Conservation (phyloP, 176 grass and related monocot species). For the Calamus simplicifolius region DNA sequence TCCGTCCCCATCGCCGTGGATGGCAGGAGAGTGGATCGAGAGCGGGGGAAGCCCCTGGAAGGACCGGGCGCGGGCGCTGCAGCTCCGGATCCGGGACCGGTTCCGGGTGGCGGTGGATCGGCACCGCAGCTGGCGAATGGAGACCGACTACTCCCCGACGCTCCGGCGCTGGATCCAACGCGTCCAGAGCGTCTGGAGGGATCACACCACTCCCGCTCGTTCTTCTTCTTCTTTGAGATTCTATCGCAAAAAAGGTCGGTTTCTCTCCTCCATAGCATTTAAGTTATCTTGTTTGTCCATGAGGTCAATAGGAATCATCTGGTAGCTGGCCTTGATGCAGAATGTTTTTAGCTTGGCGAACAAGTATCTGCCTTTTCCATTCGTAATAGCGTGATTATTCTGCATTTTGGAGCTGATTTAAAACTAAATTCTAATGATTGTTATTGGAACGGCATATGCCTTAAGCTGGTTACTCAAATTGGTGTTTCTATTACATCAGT, state of each 20-base stretch:
- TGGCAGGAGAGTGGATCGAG: conserved; percentile 38
- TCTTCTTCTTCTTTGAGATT: conserved; percentile 42
- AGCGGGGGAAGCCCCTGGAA: conserved; percentile 49
- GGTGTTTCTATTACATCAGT: too few relatives aligned
- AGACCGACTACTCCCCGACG: conserved; percentile 29
- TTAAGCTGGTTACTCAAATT: too few relatives aligned
- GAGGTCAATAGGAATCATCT: too few relatives aligned
- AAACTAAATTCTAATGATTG: too few relatives aligned
- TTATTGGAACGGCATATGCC: too few relatives aligned
- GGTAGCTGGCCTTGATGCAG: too few relatives aligned
- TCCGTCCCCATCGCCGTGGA: conserved; percentile 6
- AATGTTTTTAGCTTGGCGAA: too few relatives aligned
- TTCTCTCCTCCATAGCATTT: neutral
- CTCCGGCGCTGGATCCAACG: conserved; percentile 51
- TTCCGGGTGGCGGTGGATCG: conserved; percentile 68
- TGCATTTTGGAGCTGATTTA: too few relatives aligned
- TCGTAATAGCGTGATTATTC: too few relatives aligned
- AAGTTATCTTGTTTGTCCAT: too few relatives aligned
- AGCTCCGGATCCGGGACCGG: conserved; percentile 63
- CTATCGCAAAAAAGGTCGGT: conserved; percentile 63
- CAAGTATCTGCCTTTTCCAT: too few relatives aligned
- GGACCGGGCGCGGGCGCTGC: conserved; percentile 51
- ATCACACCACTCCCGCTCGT: conserved; percentile 6
- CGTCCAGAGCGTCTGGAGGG: conserved; percentile 29
- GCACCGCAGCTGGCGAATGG: conserved; percentile 31